These are phyloP conservation scores for Diaporthe sp. DNA, from an alignment of 2,329 filamentous ascomycete genomes.

Conservation along the genomic window DNA sequence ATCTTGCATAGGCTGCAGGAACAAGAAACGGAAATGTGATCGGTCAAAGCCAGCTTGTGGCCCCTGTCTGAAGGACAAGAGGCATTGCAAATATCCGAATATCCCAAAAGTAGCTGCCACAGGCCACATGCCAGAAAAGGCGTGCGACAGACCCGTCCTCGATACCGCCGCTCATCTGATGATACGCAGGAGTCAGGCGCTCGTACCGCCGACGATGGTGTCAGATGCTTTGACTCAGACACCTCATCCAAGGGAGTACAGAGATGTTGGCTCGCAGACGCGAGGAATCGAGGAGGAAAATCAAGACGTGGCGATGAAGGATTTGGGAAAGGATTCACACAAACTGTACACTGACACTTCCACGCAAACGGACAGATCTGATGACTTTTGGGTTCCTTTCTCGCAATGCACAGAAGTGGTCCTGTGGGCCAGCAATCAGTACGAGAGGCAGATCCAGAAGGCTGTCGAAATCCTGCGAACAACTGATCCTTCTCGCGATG, in stretches of 20 bases:
- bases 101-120: background rate
- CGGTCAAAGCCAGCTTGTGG: constrained; percentile 20
- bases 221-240: background rate
- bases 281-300: background rate
- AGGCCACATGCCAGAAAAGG: background rate
- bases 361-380: background rate
- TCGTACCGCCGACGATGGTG: too few relatives aligned
- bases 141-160: background rate
- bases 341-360: background rate
- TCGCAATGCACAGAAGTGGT: background rate
- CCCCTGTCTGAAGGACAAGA: background rate
- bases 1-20: constrained; percentile 22
- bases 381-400: background rate
- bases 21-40: constrained; percentile 9
- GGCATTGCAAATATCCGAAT: constrained; percentile 1
- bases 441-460: background rate
- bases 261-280: background rate
- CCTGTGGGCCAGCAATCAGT: background rate
- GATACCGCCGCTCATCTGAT: background rate
- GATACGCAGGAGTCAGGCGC: background rate
- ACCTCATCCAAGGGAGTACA: background rate
- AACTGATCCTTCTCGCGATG: background rate
- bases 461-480: background rate
- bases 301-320: background rate
- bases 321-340: background rate